A percentile compares a stretch with the other conserved stretches of the same genome.
Conservation (phyloP, 2,329 filamentous ascomycete genomes). For the Sclerotinia trifoliorum region DNA sequence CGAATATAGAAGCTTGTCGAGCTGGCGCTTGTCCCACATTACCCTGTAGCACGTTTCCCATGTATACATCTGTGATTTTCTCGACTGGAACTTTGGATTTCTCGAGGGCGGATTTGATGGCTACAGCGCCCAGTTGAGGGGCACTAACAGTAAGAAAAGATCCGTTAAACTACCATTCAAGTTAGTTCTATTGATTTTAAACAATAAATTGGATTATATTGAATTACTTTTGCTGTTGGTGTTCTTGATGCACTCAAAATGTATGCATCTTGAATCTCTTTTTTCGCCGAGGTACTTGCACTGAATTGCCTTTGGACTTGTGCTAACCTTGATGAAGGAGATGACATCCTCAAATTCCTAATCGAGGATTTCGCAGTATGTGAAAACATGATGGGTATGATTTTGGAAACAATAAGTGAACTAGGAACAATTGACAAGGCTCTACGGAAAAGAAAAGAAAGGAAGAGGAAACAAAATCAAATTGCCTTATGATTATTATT, state of each 20-base stretch:
- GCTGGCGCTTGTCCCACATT: slow-evolving; percentile 86
- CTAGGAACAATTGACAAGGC: neutral
- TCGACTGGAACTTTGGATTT: slow-evolving; percentile 80
- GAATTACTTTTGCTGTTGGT: slow-evolving; percentile 75
- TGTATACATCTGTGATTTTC: slow-evolving; percentile 89
- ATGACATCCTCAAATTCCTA: slow-evolving; percentile 28
- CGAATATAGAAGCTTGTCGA: slow-evolving; percentile 84
- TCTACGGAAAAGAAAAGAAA: neutral
- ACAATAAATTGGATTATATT: slow-evolving; percentile 41
- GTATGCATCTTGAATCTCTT: slow-evolving; percentile 86
- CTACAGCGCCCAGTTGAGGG: slow-evolving; percentile 82
- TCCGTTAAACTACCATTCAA: slow-evolving; percentile 78
- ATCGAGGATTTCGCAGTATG: slow-evolving; percentile 34
- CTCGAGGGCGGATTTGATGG: slow-evolving; percentile 85
- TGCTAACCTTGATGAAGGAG: slow-evolving; percentile 42
- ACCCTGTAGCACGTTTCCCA: slow-evolving; percentile 91
- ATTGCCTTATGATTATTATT: neutral
- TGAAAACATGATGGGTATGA: slow-evolving; percentile 38
- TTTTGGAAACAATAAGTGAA: neutral
- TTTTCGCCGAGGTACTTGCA: slow-evolving; percentile 46
- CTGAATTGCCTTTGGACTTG: slow-evolving; percentile 53
- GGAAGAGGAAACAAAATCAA: neutral
- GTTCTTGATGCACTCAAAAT: slow-evolving; percentile 89
- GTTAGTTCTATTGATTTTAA: neutral
- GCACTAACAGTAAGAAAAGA: slow-evolving; percentile 80